Base-by-base conservation (phyloP, 257 asterid species). In the Phtheirospermum japonicum region DNA sequence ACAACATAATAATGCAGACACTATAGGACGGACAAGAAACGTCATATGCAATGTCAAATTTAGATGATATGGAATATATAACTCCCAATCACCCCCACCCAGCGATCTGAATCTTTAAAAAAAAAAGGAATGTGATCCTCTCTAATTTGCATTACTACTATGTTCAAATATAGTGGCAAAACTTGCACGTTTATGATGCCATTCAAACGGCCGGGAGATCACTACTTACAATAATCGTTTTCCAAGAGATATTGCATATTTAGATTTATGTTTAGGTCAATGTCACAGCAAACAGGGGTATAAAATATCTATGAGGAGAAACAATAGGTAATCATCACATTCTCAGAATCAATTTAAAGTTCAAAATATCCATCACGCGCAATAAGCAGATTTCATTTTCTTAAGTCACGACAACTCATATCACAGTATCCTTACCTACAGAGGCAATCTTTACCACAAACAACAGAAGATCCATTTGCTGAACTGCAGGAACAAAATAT, bases 401-500 rank as follows among this genome's bases (percentile, higher is more conserved):
- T 62, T 30, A 61, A 59, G 28, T 54, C n/a, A 33, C 64, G 48
- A 31, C 65, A 65, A 55, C 58, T 67, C 58, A 16, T 46, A 61
- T 43, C 40, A 28, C 64, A 70, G 39, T 53, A 32, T 61, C 70
- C 85, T 77, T 75, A 92, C 99, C 97, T 71, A 77, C 97, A 92
- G 49, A 76, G 89, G 86, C 99, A 89, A 82, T 89, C 90, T 77
- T 75, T 78, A 66, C 79, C 90, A 74, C 99, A 92, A 57, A 79
- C 88, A 52, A 76, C 95, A 42, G 90, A 75, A 66, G 95, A 73
- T 72, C 81, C 99, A 59, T 78, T 37, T 10, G 80, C 58, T 19
- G 88, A 77, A 76, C 80, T 79, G 88, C 99, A 92, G 70, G 91
- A 74, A 77, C 99, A 92, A 62, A 72, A 89, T 66, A 86, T 89